Evolutionary conservation across 2,329 filamentous ascomycete genomes (phyloP), one percentile per base, ranked within the genome.

Genomic region (Alternaria burnsii): DNA sequence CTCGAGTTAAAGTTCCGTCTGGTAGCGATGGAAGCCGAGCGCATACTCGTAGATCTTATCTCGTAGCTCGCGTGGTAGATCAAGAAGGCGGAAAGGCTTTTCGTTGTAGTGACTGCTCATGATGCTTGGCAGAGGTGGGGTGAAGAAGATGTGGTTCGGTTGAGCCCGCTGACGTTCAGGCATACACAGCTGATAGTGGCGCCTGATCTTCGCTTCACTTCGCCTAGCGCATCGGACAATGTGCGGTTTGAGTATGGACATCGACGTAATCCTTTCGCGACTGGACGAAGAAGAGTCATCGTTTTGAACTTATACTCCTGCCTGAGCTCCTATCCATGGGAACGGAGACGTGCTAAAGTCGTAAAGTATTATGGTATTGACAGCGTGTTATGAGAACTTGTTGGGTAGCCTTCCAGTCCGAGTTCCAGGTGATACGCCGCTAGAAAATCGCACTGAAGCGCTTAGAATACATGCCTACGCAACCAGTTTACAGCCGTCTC

Each of bases 311-410:
- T n/a, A 38, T 3, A 30, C 18, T 36, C 32, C 46, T n/a, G 32
- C 46, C 20, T 26, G 20, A 11, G 46, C 46, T 50, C 26, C 9
- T 2, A n/a, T 48, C 16, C 5, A 14, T 16, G 22, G 14, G 5
- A 36, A 34, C 2, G 5, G 18, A 14, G 22, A 50, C 5, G 46
- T 24, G 46, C 10, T n/a, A 24, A 50, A 50, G 46, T 12, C 20
- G 46, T 50, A 50, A 50, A 38, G 32, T 50, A 50, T 36, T 50
- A 50, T 50, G 34, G 9, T 50, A 50, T 50, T 50, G 46, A 50
- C 30, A 26, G 32, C 20, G 30, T 30, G 46, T 22, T 26, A 24
- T 36, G 32, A 22, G 22, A 38, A 36, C 46, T 50, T 32, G 20
- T 36, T 34, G 46, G 20, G 22, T 50, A 11, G 16, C 32, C 20